These are phyloP conservation scores for Rauvolfia tetraphylla DNA, from an alignment of 257 asterid genomes.

Conservation along the genomic window DNA sequence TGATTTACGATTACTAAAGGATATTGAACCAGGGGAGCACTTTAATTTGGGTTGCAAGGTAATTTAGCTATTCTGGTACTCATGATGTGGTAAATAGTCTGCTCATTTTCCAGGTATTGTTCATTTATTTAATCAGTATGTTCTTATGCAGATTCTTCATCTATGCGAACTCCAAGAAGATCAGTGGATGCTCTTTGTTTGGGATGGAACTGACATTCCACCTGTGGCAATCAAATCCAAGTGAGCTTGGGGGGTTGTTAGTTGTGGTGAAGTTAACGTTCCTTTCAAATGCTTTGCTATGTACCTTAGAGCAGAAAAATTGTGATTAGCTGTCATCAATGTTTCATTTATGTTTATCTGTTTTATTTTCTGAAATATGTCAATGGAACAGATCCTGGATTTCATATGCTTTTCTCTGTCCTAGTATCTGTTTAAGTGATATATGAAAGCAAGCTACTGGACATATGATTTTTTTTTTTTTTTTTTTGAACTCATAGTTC, in stretches of 20 bases:
- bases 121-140: conserved; percentile 13
- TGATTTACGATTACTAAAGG: conserved; percentile 39
- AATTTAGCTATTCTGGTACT: conserved; percentile 9
- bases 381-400: background rate
- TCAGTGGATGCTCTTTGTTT: conserved; percentile 63
- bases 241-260: conserved; percentile 36
- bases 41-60: conserved; percentile 78
- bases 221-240: conserved; percentile 47
- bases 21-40: conserved; percentile 48
- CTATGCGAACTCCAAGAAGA: conserved; percentile 41
- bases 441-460: background rate
- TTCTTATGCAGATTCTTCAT: conserved; percentile 53
- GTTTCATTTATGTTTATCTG: background rate
- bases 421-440: background rate
- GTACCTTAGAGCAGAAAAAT: background rate
- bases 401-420: background rate
- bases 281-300: background rate
- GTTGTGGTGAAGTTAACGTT: background rate
- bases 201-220: conserved; percentile 93
- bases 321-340: background rate
- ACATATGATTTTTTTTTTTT: background rate
- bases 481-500: background rate
- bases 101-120: background rate
- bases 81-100: background rate
- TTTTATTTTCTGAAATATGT: background rate